Evolutionary conservation across 495 filamentous ascomycete species (phyloP).

Genomic region (Trichocladium uniseriatum): DNA sequence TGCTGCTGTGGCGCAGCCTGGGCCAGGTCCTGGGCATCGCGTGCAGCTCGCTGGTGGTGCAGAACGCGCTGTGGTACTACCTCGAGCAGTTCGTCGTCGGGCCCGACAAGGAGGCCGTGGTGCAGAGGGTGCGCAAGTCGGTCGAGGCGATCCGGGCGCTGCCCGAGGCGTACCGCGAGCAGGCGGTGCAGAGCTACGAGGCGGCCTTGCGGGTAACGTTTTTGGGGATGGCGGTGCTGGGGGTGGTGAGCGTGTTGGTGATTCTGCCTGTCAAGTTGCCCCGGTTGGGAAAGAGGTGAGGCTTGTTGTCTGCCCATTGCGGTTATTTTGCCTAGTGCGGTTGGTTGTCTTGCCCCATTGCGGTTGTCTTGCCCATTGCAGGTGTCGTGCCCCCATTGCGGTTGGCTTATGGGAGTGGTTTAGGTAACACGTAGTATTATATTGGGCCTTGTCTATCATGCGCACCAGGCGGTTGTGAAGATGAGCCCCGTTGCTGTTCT

Average conservation of each 20-base stretch:
- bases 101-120: slow-evolving; percentile 30
- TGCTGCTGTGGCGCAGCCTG: slow-evolving; percentile 58
- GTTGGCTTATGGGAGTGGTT: no score
- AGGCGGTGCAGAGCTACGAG: slow-evolving; percentile 53
- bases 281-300: slow-evolving; percentile 42
- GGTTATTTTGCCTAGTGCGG: no score
- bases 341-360: no score
- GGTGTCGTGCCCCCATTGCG: no score
- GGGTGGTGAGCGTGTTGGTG: slow-evolving; percentile 39
- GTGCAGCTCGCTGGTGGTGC: slow-evolving; percentile 61
- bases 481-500: no score
- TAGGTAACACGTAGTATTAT: no score
- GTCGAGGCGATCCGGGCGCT: slow-evolving; percentile 37
- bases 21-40: slow-evolving; percentile 66
- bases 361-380: no score
- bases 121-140: slow-evolving; percentile 30
- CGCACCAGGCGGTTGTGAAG: no score
- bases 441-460: no score
- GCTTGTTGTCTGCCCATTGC: no score
- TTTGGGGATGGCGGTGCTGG: slow-evolving; percentile 42
- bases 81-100: slow-evolving; percentile 49
- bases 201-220: slow-evolving; percentile 49
- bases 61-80: slow-evolving; percentile 56
- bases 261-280: slow-evolving; percentile 46
- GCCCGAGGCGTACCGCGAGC: slow-evolving; percentile 25